Conservation (phyloP, 2,329 filamentous ascomycete genomes). For the Aspergillus quadrilineatus region DNA sequence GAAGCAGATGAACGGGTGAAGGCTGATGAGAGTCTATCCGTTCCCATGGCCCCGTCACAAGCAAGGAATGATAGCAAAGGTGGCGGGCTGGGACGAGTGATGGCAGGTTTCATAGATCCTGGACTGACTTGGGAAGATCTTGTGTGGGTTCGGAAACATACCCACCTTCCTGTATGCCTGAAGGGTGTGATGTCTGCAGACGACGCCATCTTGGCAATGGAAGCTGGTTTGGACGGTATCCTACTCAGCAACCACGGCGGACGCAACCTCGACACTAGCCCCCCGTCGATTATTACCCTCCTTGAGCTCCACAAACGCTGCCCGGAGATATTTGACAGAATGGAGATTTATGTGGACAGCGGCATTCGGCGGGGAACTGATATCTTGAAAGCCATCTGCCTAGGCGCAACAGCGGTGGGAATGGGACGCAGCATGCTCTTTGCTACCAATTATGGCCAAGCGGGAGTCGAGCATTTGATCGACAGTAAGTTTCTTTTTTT, state of each 20-base stretch:
- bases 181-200: conserved; percentile 60
- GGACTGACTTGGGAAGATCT: conserved; percentile 56
- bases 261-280: conserved; percentile 54
- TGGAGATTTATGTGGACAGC: conserved; percentile 57
- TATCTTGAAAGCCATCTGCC: conserved; percentile 54
- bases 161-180: conserved; percentile 53
- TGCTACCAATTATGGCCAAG: conserved; percentile 55
- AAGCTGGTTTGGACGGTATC: conserved; percentile 55
- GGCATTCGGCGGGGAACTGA: conserved; percentile 56
- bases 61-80: conserved; percentile 55
- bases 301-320: conserved; percentile 53
- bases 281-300: conserved; percentile 52
- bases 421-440: conserved; percentile 56
- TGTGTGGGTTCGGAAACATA: conserved; percentile 52
- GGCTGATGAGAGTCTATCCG: conserved; percentile 44
- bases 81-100: conserved; percentile 54
- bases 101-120: conserved; percentile 54
- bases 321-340: conserved; percentile 50
- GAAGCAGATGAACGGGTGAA: conserved; percentile 58
- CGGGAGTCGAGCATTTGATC: conserved; percentile 55
- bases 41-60: conserved; percentile 47
- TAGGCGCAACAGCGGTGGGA: conserved; percentile 56
- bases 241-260: conserved; percentile 61
- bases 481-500: conserved; percentile 48
- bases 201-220: conserved; percentile 53